phyloP scores from a whole-genome alignment of 2,329 filamentous ascomycete genomes.

The Bipolaris cookei region DNA sequence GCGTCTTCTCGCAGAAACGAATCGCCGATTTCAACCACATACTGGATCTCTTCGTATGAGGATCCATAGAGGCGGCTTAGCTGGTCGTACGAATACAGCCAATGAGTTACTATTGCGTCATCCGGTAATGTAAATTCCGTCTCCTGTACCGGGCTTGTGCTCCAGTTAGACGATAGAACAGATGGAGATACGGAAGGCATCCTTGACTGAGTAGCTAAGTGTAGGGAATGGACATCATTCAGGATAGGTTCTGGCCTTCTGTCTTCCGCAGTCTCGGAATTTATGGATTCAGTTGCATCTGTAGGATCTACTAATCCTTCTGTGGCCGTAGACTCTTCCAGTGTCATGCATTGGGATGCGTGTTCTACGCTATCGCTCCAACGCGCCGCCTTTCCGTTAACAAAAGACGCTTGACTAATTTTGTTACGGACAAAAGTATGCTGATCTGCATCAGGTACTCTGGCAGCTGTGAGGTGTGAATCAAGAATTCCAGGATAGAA shows the following conservation, averaged over 20 bases:
- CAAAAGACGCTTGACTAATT: background rate
- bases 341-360: background rate
- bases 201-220: constrained; percentile 1
- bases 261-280: background rate
- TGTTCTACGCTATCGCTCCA: background rate
- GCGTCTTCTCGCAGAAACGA: constrained; percentile 4
- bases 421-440: background rate
- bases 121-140: constrained; percentile 1
- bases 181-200: background rate
- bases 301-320: background rate
- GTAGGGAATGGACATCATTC: background rate
- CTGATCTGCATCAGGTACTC: background rate
- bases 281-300: background rate
- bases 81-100: constrained; percentile 5
- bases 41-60: background rate
- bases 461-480: background rate
- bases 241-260: background rate
- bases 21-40: constrained; percentile 1
- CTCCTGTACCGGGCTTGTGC: background rate
- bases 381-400: background rate
- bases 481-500: background rate
- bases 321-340: background rate
- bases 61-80: constrained; percentile 5
- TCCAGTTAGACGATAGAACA: constrained; percentile 2
- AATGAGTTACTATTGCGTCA: constrained; percentile 2